phyloP scores from a whole-genome alignment of 306 rosid species.

The Castanospermum australe region DNA sequence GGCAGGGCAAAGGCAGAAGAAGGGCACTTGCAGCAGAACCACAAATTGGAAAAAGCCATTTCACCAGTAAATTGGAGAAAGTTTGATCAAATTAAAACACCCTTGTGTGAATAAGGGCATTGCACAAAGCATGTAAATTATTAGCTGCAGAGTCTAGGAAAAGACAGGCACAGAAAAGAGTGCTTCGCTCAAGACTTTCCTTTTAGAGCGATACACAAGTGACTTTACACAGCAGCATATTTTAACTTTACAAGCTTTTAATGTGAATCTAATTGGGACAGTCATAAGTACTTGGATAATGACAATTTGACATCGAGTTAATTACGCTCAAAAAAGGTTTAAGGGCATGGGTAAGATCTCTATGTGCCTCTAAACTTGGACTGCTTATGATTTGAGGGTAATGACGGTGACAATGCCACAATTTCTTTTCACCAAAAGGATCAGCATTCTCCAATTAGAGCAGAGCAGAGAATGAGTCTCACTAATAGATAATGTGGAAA shows the following conservation, averaged over 20 bases:
- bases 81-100: slow-evolving; percentile 3
- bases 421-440: neutral
- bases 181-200: slow-evolving; percentile 19
- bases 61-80: slow-evolving; percentile 4
- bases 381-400: slow-evolving; percentile 10
- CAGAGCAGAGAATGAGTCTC: neutral
- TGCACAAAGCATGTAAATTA: slow-evolving; percentile 18
- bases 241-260: slow-evolving; percentile 15
- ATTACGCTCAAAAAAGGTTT: slow-evolving; percentile 12
- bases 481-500: slow-evolving; percentile 11
- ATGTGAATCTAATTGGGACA: slow-evolving; percentile 22
- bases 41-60: neutral
- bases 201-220: slow-evolving; percentile 11
- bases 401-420: slow-evolving; percentile 24
- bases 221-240: slow-evolving; percentile 17
- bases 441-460: slow-evolving; percentile 31
- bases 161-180: slow-evolving; percentile 23
- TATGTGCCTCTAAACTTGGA: slow-evolving; percentile 14
- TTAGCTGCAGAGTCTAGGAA: slow-evolving; percentile 4
- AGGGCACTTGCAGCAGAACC: neutral
- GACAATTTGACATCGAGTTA: slow-evolving; percentile 31
- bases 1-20: neutral
- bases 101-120: neutral
- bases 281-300: slow-evolving; percentile 14
- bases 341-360: neutral